Conservation (phyloP, 2,329 filamentous ascomycete genomes). For the Arthrobotrys sphaeroides region DNA sequence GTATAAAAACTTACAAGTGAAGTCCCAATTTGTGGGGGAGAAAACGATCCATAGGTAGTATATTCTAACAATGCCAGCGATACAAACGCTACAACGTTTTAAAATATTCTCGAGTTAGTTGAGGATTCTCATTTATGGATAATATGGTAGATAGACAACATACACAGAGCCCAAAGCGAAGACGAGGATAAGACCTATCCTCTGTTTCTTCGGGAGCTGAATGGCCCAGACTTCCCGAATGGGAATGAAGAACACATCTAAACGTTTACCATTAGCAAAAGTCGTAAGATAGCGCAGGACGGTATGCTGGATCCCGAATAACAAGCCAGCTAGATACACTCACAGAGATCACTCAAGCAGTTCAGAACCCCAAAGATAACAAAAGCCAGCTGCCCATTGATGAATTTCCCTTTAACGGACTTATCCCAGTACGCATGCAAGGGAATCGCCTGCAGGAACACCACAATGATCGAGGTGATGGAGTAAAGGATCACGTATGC, state of each 20-base stretch:
- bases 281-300: too few species aligned
- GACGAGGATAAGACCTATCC: constrained; percentile 45
- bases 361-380: constrained; percentile 31
- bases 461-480: constrained; percentile 9
- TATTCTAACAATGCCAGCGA: constrained; percentile 50
- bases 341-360: constrained; percentile 45
- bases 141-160: neutral
- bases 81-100: constrained; percentile 23
- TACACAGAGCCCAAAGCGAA: constrained; percentile 53
- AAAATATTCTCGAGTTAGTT: too few species aligned
- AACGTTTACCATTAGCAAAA: neutral
- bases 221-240: constrained; percentile 49
- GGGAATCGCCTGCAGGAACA: constrained; percentile 44
- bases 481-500: constrained; percentile 30
- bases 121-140: neutral
- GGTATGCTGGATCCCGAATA: too few species aligned
- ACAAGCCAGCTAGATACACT: neutral
- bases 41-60: constrained; percentile 53
- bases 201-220: constrained; percentile 51
- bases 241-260: constrained; percentile 48
- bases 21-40: constrained; percentile 40
- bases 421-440: constrained; percentile 50
- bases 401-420: constrained; percentile 36
- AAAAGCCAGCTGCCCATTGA: constrained; percentile 36
- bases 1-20: constrained; percentile 40